Evolutionary conservation across 306 rosid genomes (phyloP).

Genomic region (Vicia faba): DNA sequence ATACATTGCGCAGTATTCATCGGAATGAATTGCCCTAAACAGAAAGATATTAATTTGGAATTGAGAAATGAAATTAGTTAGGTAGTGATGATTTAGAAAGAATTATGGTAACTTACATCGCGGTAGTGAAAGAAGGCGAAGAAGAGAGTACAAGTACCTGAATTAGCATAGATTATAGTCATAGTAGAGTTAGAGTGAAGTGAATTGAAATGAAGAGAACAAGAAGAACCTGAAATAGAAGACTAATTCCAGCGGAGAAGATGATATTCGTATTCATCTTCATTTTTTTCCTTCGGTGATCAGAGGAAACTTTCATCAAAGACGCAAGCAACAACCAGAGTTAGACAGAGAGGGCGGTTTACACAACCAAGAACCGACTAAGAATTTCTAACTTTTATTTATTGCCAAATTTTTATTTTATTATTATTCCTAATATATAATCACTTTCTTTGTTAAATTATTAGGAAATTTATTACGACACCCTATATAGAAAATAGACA

Average conservation of each 20-base stretch:
- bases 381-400: no score
- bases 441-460: no score
- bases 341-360: no score
- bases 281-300: no score
- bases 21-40: constrained; percentile 61
- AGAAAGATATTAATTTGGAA: constrained; percentile 11
- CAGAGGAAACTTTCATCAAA: no score
- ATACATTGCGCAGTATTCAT: constrained; percentile 94
- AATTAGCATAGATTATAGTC: neutral
- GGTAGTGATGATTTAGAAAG: constrained; percentile 9
- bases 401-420: no score
- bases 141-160: neutral
- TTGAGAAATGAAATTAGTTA: neutral
- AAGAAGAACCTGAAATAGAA: neutral
- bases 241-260: neutral
- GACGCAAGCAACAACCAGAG: no score
- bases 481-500: no score
- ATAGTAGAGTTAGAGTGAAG: neutral
- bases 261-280: no score
- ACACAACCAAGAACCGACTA: no score
- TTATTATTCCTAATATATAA: no score
- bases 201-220: neutral
- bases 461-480: no score
- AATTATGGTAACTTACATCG: constrained; percentile 38
- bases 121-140: constrained; percentile 31